These are phyloP conservation scores for Spizellomyces sp. DNA, from an alignment of 192 early-diverging fungal species.

Conservation along the genomic window DNA sequence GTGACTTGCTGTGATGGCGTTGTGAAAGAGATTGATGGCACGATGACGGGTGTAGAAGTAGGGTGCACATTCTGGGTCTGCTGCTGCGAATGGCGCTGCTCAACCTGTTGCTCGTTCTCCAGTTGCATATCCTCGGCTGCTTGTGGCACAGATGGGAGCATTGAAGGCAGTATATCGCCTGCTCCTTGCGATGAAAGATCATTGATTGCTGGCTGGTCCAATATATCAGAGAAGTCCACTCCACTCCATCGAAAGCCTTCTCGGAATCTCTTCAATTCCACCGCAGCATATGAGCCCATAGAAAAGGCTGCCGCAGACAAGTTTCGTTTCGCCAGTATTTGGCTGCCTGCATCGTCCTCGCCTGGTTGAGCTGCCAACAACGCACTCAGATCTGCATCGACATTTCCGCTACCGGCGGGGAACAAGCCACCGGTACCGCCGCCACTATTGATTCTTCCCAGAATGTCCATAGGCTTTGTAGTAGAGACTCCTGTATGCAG, in stretches of 20 bases:
- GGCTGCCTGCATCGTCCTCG: slow-evolving; percentile 10
- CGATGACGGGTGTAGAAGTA: too few relatives aligned
- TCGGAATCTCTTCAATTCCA: slow-evolving; percentile 45
- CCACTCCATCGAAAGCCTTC: slow-evolving; percentile 30
- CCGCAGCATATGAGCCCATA: slow-evolving; percentile 40
- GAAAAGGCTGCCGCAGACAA: slow-evolving; percentile 47
- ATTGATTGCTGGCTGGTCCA: not conserved
- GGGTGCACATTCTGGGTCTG: too few relatives aligned
- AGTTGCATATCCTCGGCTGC: too few relatives aligned
- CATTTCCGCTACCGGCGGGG: slow-evolving; percentile 28
- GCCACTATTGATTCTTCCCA: not conserved
- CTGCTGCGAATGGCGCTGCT: too few relatives aligned
- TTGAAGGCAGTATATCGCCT: too few relatives aligned
- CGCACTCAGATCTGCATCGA: slow-evolving; percentile 35
- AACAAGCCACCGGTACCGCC: slow-evolving; percentile 10
- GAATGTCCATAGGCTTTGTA: slow-evolving; percentile 12
- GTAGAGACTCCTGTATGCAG: not conserved
- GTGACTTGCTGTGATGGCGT: too few relatives aligned
- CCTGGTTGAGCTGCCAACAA: slow-evolving; percentile 30
- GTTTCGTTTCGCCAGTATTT: slow-evolving; percentile 38
- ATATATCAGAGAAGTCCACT: slow-evolving; percentile 32
- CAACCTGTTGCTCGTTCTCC: too few relatives aligned
- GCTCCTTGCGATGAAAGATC: too few relatives aligned
- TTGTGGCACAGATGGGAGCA: too few relatives aligned
- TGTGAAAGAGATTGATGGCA: too few relatives aligned